These are phyloP conservation scores for Penicillium freii DNA, from an alignment of 2,329 filamentous ascomycete genomes.

Conservation along the genomic window DNA sequence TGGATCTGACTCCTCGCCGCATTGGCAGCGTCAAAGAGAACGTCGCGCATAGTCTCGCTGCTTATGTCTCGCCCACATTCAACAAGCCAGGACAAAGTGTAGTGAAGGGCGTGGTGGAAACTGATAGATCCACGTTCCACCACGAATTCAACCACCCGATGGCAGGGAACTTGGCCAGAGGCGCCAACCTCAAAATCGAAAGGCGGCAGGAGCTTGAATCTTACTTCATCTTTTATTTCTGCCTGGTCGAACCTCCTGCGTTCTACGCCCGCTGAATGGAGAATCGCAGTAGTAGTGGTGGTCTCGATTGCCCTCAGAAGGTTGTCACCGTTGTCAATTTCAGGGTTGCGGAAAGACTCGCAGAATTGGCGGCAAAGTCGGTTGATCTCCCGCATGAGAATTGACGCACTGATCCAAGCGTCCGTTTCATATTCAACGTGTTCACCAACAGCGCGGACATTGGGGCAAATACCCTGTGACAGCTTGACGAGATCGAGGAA, in stretches of 20 bases:
- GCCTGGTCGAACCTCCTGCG: constrained; percentile 77
- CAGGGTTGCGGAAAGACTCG: constrained; percentile 74
- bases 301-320: constrained; percentile 67
- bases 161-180: constrained; percentile 49
- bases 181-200: constrained; percentile 71
- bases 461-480: constrained; percentile 95
- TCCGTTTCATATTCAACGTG: constrained; percentile 98
- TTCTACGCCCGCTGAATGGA: constrained; percentile 88
- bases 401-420: constrained; percentile 92
- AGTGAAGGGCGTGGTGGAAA: constrained; percentile 96
- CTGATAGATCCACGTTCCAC: constrained; percentile 90
- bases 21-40: constrained; percentile 70
- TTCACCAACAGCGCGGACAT: constrained; percentile 84
- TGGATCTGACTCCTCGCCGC: constrained; percentile 51
- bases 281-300: constrained; percentile 77
- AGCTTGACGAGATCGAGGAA: constrained; percentile 95
- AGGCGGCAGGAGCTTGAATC: constrained; percentile 73
- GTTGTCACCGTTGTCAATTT: constrained; percentile 62
- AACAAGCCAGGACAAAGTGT: constrained; percentile 91
- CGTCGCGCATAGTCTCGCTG: constrained; percentile 61
- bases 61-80: constrained; percentile 80
- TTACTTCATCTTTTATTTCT: constrained; percentile 82
- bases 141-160: constrained; percentile 77
- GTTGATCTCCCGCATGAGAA: constrained; percentile 94
- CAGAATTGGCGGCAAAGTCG: constrained; percentile 84